Evolutionary conservation across 345 rosid species (phyloP).

Genomic region (Brassica juncea): DNA sequence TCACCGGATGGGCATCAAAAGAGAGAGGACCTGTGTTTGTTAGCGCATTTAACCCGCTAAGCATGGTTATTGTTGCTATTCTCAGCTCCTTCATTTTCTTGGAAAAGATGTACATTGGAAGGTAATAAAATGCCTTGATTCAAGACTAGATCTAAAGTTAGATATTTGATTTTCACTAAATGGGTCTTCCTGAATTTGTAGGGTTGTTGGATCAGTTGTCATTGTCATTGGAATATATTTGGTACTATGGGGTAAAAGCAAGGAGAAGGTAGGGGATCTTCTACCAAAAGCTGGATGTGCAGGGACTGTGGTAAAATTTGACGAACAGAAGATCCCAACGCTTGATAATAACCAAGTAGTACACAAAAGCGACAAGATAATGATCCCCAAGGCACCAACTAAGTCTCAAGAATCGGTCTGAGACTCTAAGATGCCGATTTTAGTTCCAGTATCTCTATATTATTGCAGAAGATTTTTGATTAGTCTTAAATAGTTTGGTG

Average conservation of each 20-base stretch:
- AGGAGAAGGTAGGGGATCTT: conserved; percentile 29
- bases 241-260: conserved; percentile 54
- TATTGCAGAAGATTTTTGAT: conserved; percentile 17
- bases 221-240: conserved; percentile 46
- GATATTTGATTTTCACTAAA: conserved; percentile 2
- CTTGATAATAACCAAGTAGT: conserved; percentile 22
- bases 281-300: conserved; percentile 30
- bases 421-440: conserved; percentile 27
- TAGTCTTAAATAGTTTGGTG: conserved; percentile 10
- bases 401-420: conserved; percentile 26
- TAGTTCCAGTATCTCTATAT: conserved; percentile 15
- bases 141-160: conserved; percentile 5
- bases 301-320: conserved; percentile 24
- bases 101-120: conserved; percentile 56
- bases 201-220: conserved; percentile 44
- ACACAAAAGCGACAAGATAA: background rate
- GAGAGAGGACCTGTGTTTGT: conserved; percentile 70
- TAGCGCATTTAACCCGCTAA: conserved; percentile 66
- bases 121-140: conserved; percentile 39
- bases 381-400: conserved; percentile 18
- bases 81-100: conserved; percentile 54
- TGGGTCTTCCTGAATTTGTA: conserved; percentile 19
- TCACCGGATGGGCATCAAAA: conserved; percentile 52
- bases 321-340: conserved; percentile 10
- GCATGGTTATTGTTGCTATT: conserved; percentile 60